These are phyloP conservation scores for Podospora anserina DNA, from an alignment of 495 filamentous ascomycete genomes.

Conservation along the genomic window DNA sequence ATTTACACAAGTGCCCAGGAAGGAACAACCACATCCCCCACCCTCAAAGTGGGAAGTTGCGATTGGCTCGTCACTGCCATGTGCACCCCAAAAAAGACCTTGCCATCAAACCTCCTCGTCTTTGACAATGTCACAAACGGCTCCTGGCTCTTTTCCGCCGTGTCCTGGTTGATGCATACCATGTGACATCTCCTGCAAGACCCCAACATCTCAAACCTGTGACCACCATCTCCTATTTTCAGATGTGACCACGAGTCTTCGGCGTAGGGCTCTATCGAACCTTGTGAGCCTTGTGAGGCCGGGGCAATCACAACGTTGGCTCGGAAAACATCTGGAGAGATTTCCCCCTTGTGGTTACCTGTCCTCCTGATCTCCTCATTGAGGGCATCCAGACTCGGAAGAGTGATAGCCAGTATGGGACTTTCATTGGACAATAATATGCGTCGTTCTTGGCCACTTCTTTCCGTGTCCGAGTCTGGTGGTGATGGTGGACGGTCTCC, in stretches of 20 bases:
- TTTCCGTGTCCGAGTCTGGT: slow-evolving; percentile 47
- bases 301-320: slow-evolving; percentile 73
- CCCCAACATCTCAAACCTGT: slow-evolving; percentile 68
- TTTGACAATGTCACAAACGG: slow-evolving; percentile 86
- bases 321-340: slow-evolving; percentile 68
- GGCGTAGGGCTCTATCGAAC: slow-evolving; percentile 33
- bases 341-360: slow-evolving; percentile 55
- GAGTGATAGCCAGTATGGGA: slow-evolving; percentile 80
- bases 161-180: slow-evolving; percentile 88
- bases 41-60: slow-evolving; percentile 52
- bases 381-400: slow-evolving; percentile 71
- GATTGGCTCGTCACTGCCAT: slow-evolving; percentile 32
- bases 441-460: slow-evolving; percentile 38
- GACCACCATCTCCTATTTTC: slow-evolving; percentile 44
- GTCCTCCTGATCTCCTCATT: slow-evolving; percentile 64
- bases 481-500: slow-evolving; percentile 44
- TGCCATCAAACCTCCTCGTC: slow-evolving; percentile 74
- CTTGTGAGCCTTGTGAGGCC: not conserved
- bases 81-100: slow-evolving; percentile 84
- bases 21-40: slow-evolving; percentile 45
- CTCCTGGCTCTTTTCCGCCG: slow-evolving; percentile 72
- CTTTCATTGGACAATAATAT: slow-evolving; percentile 88
- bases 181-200: slow-evolving; percentile 89
- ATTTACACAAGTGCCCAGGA: not conserved
- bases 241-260: slow-evolving; percentile 58